Conservation (phyloP, 1,139 yeast species). For the Spathaspora sp. region DNA sequence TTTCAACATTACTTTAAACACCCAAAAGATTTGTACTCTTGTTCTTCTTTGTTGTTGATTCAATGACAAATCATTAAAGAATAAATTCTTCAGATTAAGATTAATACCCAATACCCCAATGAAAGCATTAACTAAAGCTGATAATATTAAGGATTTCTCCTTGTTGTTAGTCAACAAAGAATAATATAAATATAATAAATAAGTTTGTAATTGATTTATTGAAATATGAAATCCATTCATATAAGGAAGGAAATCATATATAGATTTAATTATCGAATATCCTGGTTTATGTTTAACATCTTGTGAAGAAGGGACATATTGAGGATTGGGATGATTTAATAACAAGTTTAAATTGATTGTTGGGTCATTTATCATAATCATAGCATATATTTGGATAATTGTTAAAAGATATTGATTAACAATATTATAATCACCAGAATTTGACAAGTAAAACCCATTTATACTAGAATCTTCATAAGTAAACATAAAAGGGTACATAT, state of each 20-base stretch:
- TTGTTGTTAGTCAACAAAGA: constrained; percentile 48
- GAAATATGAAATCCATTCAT: constrained; percentile 47
- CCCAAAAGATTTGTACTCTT: constrained; percentile 63
- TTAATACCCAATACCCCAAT: constrained; percentile 50
- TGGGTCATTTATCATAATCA: constrained; percentile 49
- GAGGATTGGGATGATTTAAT: constrained; percentile 40
- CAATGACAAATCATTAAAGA: constrained; percentile 46
- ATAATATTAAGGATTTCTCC: constrained; percentile 44
- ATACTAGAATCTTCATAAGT: constrained; percentile 51
- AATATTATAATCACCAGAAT: constrained; percentile 44
- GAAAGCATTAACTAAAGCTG: constrained; percentile 44
- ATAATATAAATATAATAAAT: constrained; percentile 41
- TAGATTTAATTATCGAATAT: constrained; percentile 29
- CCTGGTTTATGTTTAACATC: constrained; percentile 15
- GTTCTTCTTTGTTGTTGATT: constrained; percentile 41
- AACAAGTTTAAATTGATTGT: constrained; percentile 42
- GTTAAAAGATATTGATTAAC: constrained; percentile 52
- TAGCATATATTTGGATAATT: constrained; percentile 47
- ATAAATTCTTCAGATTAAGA: constrained; percentile 44
- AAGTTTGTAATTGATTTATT: constrained; percentile 41
- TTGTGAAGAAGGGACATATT: constrained; percentile 24
- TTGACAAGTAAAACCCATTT: constrained; percentile 51
- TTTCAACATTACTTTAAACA: constrained; percentile 51
- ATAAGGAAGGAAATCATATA: constrained; percentile 48
- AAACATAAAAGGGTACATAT: constrained; percentile 54